Evolutionary conservation across 2,329 filamentous ascomycete genomes (phyloP).

Genomic region (Didymella glomerata): DNA sequence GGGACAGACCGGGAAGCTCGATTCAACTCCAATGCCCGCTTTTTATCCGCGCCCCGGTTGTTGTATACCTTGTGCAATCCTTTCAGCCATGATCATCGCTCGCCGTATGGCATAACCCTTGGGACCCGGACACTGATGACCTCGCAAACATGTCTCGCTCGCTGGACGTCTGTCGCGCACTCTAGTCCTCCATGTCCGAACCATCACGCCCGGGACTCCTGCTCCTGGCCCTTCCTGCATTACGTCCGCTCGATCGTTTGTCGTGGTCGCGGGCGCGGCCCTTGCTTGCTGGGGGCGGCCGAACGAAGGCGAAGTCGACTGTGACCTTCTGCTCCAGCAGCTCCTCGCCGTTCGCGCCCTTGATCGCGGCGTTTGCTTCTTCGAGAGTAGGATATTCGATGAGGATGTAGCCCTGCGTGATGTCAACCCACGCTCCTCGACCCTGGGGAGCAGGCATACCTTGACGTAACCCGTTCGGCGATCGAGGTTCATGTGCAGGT

Average conservation of each 20-base stretch:
- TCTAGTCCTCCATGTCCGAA: conserved; percentile 45
- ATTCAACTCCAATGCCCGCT: conserved; percentile 7
- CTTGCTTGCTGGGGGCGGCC: conserved; percentile 71
- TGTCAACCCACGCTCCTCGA: conserved; percentile 14
- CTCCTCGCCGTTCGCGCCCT: conserved; percentile 78
- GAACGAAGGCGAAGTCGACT: conserved; percentile 86
- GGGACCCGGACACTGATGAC: neutral
- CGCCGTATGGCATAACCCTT: neutral
- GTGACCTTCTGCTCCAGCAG: conserved; percentile 81
- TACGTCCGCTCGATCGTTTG: conserved; percentile 42
- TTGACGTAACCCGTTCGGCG: conserved; percentile 86
- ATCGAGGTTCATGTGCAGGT: conserved; percentile 83
- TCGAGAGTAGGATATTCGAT: conserved; percentile 84
- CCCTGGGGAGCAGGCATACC: conserved; percentile 57
- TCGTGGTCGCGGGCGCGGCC: conserved; percentile 47
- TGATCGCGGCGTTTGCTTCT: conserved; percentile 82
- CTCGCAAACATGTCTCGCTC: neutral
- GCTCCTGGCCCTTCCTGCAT: conserved; percentile 52
- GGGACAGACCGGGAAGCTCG: conserved; percentile 30
- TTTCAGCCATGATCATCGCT: neutral
- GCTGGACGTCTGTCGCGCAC: neutral
- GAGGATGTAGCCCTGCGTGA: conserved; percentile 76
- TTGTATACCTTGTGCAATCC: neutral
- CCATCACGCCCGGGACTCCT: conserved; percentile 54
- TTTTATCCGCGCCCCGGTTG: too few relatives aligned